Base-by-base conservation (phyloP, 768 basidiomycete genomes). In the Boletus rubescentipes region DNA sequence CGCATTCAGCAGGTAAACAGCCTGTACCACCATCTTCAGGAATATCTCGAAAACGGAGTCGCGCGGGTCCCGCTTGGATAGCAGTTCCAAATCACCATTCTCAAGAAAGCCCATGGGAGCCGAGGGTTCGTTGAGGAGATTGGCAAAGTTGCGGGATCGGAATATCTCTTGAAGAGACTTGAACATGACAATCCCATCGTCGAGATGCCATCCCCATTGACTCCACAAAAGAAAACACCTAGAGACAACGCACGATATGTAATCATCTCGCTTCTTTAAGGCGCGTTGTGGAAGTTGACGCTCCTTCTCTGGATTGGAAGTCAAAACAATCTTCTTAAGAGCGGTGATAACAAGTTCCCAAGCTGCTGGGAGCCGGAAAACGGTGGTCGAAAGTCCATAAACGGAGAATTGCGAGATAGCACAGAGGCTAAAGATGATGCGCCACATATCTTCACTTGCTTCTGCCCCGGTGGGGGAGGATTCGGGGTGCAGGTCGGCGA, bases 11-110 rank as follows among this genome's bases (percentile, higher is more conserved):
- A 49, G 47, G 36, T 60, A 31, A n/a, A 68, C 67, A 0, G 87
- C 85, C 41, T 82, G 81, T n/a, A 86, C 81, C 32, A 94, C 76
- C 50, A 97, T 77, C 67, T 93, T 92, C 41, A 96, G 75, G 64
- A 93, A 90, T 7, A 90, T 66, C n/a, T 82, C 78, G 63, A 88
- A 94, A 2, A 89, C 82, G 2, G 87, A 83, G 61, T 96, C 94
- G 16, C 69, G 67, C 16, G 71, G 68, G 26, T 83, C 77, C 46
- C 76, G 74, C 18, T 74, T 68, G 16, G 74, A 74, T 6, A 91
- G 76, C 11, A 85, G 70, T 3, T 71, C 69, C 64, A 84, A 73
- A 59, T 90, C 77, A 41, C 76, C 73, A 6, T 79, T 59, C 42
- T 79, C 74, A 59, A 91, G 75, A 70, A 93, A 97, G 18, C 72